These are phyloP conservation scores for Diaporthe sp. DNA, from an alignment of 2,329 filamentous ascomycete genomes.

Conservation along the genomic window DNA sequence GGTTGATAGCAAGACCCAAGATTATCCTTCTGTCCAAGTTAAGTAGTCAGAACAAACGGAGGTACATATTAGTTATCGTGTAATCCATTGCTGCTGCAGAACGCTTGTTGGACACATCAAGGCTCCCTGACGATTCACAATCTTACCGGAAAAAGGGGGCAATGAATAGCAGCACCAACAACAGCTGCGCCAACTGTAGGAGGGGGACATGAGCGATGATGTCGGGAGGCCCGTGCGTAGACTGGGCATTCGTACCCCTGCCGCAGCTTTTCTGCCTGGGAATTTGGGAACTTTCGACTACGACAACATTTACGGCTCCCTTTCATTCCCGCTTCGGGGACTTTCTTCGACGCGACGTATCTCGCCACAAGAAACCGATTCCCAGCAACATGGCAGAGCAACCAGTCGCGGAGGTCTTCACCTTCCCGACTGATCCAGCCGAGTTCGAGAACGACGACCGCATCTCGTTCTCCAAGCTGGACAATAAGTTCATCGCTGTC, in stretches of 20 bases:
- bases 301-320: not conserved
- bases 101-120: not conserved
- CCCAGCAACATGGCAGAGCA: slow-evolving; percentile 41
- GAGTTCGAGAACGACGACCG: slow-evolving; percentile 84
- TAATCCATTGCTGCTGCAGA: not conserved
- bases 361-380: slow-evolving; percentile 5
- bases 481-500: slow-evolving; percentile 86
- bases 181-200: not conserved
- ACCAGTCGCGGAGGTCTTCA: slow-evolving; percentile 50
- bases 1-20: not conserved
- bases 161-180: not conserved
- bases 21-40: not conserved
- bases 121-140: not conserved
- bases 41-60: not conserved
- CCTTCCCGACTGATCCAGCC: slow-evolving; percentile 72
- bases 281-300: not conserved
- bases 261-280: slow-evolving; percentile 2
- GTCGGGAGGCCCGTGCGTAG: slow-evolving; percentile 8
- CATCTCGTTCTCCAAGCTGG: slow-evolving; percentile 88
- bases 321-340: slow-evolving; percentile 1
- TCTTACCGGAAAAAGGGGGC: no score
- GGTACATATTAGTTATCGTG: not conserved
- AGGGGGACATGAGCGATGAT: not conserved
- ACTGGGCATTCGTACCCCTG: not conserved
- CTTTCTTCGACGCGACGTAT: slow-evolving; percentile 8